Conservation (phyloP, 75 land plant species). For the Chamaecyparis obtusa region DNA sequence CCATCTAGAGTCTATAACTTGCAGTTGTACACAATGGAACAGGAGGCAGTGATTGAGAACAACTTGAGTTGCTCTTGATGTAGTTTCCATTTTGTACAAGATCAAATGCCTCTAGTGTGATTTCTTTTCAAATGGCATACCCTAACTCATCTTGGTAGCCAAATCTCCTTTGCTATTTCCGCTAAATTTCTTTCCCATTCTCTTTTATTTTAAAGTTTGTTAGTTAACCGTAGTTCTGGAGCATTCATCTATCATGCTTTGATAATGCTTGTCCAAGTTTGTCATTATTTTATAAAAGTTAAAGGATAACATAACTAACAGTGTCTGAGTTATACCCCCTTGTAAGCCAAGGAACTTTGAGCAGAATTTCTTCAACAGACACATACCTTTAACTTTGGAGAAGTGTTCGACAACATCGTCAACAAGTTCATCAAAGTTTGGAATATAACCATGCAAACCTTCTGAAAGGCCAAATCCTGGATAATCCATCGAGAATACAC, state of each 20-base stretch:
- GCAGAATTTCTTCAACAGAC: background rate
- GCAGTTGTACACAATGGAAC: background rate
- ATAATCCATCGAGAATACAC: slow-evolving; percentile 71
- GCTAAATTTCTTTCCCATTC: background rate
- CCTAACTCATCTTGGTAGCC: background rate
- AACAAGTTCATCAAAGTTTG: slow-evolving; percentile 61
- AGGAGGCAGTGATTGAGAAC: background rate
- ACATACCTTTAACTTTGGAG: slow-evolving; percentile 46
- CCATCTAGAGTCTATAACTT: background rate
- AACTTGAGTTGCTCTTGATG: background rate
- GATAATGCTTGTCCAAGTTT: background rate
- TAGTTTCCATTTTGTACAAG: background rate
- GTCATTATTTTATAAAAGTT: background rate
- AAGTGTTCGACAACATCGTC: slow-evolving; percentile 79
- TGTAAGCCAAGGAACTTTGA: background rate
- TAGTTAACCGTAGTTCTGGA: background rate
- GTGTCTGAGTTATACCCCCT: background rate
- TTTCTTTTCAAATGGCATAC: background rate
- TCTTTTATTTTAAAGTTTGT: background rate
- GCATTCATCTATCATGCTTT: background rate
- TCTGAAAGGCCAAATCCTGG: slow-evolving; percentile 84
- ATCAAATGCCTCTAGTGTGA: background rate
- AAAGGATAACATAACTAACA: background rate
- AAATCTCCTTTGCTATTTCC: background rate
- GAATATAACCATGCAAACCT: slow-evolving; percentile 77